Conservation (phyloP, 2,329 filamentous ascomycete genomes). For the Juglanconis oblonga region DNA sequence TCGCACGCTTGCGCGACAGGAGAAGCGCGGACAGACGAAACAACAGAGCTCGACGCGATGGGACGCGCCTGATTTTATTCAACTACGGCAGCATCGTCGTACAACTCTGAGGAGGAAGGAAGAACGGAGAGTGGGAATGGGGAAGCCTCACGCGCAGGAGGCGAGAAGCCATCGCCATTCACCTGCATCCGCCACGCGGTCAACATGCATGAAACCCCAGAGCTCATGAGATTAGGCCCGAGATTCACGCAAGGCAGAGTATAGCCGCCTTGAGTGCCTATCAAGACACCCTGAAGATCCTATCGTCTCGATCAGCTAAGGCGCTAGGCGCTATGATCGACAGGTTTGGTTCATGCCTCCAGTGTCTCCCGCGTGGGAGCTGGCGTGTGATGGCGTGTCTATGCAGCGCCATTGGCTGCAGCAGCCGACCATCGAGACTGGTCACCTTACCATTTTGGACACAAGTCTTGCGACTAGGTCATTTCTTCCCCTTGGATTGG, state of each 20-base stretch:
- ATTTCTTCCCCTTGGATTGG: neutral
- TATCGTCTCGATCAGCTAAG: neutral
- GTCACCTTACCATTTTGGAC: conserved; percentile 10
- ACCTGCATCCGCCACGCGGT: neutral
- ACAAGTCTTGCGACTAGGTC: neutral
- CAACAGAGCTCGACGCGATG: neutral
- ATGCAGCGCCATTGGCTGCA: conserved; percentile 7
- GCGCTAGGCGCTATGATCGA: conserved; percentile 1
- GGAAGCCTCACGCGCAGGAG: neutral
- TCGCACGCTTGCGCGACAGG: neutral
- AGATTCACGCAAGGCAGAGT: neutral
- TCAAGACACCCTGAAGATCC: neutral
- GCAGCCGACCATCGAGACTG: neutral
- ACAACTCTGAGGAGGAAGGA: neutral
- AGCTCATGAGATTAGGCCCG: neutral
- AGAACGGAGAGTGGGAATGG: neutral
- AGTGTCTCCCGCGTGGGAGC: neutral
- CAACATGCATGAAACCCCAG: neutral
- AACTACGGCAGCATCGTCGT: neutral
- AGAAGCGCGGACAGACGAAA: neutral
- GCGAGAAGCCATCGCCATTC: neutral
- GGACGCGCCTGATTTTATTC: neutral
- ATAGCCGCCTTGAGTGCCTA: neutral
- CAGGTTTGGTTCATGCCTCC: neutral
- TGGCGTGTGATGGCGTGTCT: conserved; percentile 6